Evolutionary conservation across 75 land plant species (phyloP).

Genomic region (Sequoiadendron giganteum): DNA sequence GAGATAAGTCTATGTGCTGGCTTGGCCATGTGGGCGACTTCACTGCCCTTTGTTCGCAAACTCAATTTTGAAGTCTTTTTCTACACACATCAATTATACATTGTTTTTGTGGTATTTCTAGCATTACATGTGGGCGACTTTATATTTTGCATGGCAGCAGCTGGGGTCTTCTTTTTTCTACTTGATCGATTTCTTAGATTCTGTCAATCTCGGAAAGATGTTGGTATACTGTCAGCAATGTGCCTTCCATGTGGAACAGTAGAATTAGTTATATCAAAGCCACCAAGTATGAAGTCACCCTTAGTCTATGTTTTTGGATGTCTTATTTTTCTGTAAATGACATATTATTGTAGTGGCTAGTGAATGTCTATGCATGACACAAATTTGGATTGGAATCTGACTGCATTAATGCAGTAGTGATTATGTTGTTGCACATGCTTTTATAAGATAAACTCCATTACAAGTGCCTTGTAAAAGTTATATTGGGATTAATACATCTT

Average conservation of each 20-base stretch:
- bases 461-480: background rate
- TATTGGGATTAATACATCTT: background rate
- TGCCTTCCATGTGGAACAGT: conserved; percentile 76
- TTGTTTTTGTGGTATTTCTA: conserved; percentile 74
- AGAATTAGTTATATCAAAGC: conserved; percentile 68
- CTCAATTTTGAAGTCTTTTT: conserved; percentile 80
- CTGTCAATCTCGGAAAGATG: conserved; percentile 62
- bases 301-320: background rate
- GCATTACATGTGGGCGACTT: conserved; percentile 73
- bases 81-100: conserved; percentile 86
- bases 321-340: background rate
- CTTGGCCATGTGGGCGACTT: conserved; percentile 85
- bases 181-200: conserved; percentile 87
- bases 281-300: conserved; percentile 34
- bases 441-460: background rate
- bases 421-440: background rate
- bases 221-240: conserved; percentile 59
- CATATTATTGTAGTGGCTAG: background rate
- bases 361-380: background rate
- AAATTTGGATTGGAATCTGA: background rate
- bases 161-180: conserved; percentile 68
- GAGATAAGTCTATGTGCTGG: conserved; percentile 85
- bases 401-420: background rate
- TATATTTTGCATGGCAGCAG: conserved; percentile 54
- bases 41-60: conserved; percentile 60